These are phyloP conservation scores for Aphanomyces stellatus DNA, from an alignment of 352 stramenopile species.

Conservation along the genomic window DNA sequence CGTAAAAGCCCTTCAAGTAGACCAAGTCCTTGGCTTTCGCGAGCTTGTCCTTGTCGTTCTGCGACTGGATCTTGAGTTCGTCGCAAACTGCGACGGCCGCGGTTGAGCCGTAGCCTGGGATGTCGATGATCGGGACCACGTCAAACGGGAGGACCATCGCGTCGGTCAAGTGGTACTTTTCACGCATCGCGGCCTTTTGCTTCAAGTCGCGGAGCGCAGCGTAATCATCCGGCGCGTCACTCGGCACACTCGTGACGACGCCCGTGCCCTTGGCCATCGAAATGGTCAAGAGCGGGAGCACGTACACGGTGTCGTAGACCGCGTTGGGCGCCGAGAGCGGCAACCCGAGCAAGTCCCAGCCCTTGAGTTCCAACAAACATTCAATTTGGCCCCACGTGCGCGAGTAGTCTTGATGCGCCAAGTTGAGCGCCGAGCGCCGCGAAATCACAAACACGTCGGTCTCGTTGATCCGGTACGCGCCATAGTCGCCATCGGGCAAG, in stretches of 20 bases:
- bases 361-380: conserved; percentile 88
- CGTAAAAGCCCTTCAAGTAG: conserved; percentile 99
- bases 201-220: conserved; percentile 98
- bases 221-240: conserved; percentile 98
- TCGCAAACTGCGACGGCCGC: conserved; percentile 94
- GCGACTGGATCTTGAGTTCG: conserved; percentile 97
- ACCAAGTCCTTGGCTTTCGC: conserved; percentile 96
- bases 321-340: conserved; percentile 93
- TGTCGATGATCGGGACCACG: conserved; percentile 99
- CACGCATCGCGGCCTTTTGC: conserved; percentile 95
- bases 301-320: conserved; percentile 98
- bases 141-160: conserved; percentile 98
- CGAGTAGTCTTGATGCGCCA: conserved; percentile 93
- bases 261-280: conserved; percentile 99
- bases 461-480: conserved; percentile 94
- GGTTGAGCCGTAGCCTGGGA: conserved; percentile 96
- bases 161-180: conserved; percentile 98
- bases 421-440: conserved; percentile 86
- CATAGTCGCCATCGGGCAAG: conserved; percentile 97
- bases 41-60: conserved; percentile 99
- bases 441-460: conserved; percentile 95
- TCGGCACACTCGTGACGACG: conserved; percentile 98
- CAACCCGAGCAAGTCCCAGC: conserved; percentile 95
- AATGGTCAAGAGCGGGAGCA: conserved; percentile 98
- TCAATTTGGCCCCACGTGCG: conserved; percentile 84